A percentile compares a stretch with the other conserved stretches of the same genome.
Evolutionary conservation across 768 basidiomycete genomes (phyloP).

Genomic region (Mycena latifolia): DNA sequence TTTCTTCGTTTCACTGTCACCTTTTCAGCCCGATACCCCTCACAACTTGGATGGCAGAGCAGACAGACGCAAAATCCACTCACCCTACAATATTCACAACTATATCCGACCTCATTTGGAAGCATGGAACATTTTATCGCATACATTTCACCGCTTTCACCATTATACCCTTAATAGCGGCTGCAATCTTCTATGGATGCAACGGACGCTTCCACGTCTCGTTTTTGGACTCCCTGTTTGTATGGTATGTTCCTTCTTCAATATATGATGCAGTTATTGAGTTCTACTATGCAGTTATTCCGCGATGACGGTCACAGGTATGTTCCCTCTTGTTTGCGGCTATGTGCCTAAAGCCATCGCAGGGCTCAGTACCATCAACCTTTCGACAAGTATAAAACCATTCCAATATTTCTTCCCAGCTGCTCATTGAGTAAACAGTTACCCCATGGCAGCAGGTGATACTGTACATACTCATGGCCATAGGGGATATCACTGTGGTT

Average conservation of each 20-base stretch:
- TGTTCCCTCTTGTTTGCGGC: not conserved
- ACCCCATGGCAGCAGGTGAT: conserved; percentile 48
- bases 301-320: conserved; percentile 64
- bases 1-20: too few relatives aligned
- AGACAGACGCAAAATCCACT: not conserved
- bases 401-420: not conserved
- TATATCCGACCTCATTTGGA: conserved; percentile 37
- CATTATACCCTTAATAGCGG: conserved; percentile 68
- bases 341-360: not conserved
- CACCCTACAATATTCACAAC: conserved; percentile 7
- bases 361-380: conserved; percentile 58
- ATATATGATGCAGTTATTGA: not conserved
- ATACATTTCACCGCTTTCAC: conserved; percentile 63
- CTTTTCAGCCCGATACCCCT: too few relatives aligned
- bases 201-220: conserved; percentile 66
- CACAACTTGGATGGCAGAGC: conserved; percentile 11
- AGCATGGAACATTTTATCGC: conserved; percentile 63
- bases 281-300: conserved; percentile 51
- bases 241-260: conserved; percentile 44
- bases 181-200: conserved; percentile 74
- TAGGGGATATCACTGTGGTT: conserved; percentile 62
- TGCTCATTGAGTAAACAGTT: not conserved
- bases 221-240: conserved; percentile 70
- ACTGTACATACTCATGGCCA: conserved; percentile 65
- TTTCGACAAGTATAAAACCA: conserved; percentile 50